Evolutionary conservation across 179 eudicot species (phyloP).

Genomic region (Silene coronaria): DNA sequence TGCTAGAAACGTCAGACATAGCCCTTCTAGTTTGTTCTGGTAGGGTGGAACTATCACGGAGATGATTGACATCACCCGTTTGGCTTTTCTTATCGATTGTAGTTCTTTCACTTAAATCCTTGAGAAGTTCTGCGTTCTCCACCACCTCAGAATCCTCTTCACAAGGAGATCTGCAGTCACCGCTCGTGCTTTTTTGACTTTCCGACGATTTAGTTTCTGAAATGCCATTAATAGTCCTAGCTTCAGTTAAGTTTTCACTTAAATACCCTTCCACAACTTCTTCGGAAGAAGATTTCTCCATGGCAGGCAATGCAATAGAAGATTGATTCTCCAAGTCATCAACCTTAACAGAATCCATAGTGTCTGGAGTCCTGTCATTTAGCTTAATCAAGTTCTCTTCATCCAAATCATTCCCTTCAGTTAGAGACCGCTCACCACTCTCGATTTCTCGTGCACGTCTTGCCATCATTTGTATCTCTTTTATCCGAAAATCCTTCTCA

Average conservation of each 20-base stretch:
- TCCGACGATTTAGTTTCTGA: conserved; percentile 6
- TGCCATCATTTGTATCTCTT: conserved; percentile 53
- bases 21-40: conserved; percentile 15
- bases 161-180: conserved; percentile 1
- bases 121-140: conserved; percentile 18
- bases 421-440: conserved; percentile 24
- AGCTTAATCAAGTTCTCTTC: conserved; percentile 16
- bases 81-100: conserved; percentile 13
- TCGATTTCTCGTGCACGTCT: conserved; percentile 63
- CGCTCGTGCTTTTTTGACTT: conserved; percentile 3
- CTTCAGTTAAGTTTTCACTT: conserved; percentile 16
- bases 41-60: conserved; percentile 12
- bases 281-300: conserved; percentile 18
- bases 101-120: conserved; percentile 14
- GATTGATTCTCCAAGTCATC: conserved; percentile 10
- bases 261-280: conserved; percentile 14
- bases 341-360: neutral
- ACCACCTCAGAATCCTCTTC: conserved; percentile 20
- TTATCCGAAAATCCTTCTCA: conserved; percentile 22
- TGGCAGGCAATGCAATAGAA: conserved; percentile 13
- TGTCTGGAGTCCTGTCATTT: neutral
- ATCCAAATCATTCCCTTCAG: conserved; percentile 21
- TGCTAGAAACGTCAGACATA: conserved; percentile 21
- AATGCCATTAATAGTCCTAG: conserved; percentile 23
- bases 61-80: conserved; percentile 3